Evolutionary conservation across 257 asterid species (phyloP).

Genomic region (Solanum ossicruentum): DNA sequence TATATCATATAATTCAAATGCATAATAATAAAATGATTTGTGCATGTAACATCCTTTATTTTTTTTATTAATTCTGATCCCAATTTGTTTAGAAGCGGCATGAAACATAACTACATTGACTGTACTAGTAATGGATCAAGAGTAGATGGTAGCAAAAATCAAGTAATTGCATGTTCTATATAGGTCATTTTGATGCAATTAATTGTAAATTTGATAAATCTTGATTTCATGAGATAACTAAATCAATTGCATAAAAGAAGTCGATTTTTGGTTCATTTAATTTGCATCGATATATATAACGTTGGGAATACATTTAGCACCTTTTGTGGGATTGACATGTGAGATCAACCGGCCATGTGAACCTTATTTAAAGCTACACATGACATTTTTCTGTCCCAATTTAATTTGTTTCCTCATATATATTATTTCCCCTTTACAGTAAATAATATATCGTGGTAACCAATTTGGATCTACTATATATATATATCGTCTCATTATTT

Average conservation of each 20-base stretch:
- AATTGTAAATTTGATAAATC: neutral
- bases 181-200: neutral
- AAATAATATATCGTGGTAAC: neutral
- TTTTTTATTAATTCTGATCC: neutral
- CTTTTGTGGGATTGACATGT: constrained; percentile 2
- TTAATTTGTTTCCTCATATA: neutral
- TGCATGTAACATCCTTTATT: neutral
- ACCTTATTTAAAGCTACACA: neutral
- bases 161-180: neutral
- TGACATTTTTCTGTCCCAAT: neutral
- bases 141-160: neutral
- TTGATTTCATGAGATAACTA: neutral
- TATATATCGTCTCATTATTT: neutral
- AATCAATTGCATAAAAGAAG: neutral
- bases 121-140: neutral
- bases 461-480: neutral
- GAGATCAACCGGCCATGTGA: constrained; percentile 7
- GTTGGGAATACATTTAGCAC: neutral
- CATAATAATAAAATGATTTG: neutral
- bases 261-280: neutral
- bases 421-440: neutral
- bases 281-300: neutral
- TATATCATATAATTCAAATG: neutral
- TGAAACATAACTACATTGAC: neutral
- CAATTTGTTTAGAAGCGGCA: neutral